These are phyloP conservation scores for Boletus smithii DNA, from an alignment of 1,284 basidiomycete species.

Conservation along the genomic window DNA sequence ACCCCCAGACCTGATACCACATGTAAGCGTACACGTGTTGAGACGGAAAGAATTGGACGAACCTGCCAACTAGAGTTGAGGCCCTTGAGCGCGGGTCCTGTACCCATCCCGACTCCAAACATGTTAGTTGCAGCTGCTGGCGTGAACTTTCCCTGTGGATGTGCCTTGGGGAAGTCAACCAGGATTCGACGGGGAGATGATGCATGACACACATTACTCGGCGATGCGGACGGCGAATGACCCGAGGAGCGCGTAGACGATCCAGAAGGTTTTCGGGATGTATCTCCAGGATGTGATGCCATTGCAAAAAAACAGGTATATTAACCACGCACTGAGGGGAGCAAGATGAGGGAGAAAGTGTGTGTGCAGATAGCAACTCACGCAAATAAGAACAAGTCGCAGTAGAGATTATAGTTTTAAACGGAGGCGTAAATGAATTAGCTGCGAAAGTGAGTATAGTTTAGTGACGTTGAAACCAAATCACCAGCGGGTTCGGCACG, in stretches of 20 bases:
- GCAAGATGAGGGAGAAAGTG: slow-evolving; percentile 17
- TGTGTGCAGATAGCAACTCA: slow-evolving; percentile 23
- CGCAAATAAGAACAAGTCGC: slow-evolving; percentile 28
- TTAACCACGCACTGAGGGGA: slow-evolving; percentile 31
- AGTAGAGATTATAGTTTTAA: slow-evolving; percentile 35
- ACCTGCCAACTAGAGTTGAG: slow-evolving; percentile 72
- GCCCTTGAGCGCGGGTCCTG: slow-evolving; percentile 46
- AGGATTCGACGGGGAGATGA: slow-evolving; percentile 7
- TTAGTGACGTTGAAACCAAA: slow-evolving; percentile 27
- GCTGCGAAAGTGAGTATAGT: slow-evolving; percentile 27
- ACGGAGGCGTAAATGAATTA: slow-evolving; percentile 36
- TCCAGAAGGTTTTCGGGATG: slow-evolving; percentile 62
- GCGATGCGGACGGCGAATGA: slow-evolving; percentile 58
- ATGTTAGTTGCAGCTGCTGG: slow-evolving; percentile 43
- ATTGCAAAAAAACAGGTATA: slow-evolving; percentile 38
- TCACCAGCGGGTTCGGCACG: slow-evolving; percentile 27
- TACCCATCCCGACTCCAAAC: slow-evolving; percentile 52
- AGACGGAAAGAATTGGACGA: slow-evolving; percentile 26
- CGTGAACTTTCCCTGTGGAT: slow-evolving; percentile 47
- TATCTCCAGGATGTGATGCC: slow-evolving; percentile 48
- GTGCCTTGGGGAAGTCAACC: slow-evolving; percentile 26
- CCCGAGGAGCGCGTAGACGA: slow-evolving; percentile 60
- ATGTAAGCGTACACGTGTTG: slow-evolving; percentile 8
- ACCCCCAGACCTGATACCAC: slow-evolving; percentile 55
- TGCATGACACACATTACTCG: slow-evolving; percentile 45